A percentile compares a stretch with the other conserved stretches of the same genome.
Conservation (phyloP, 352 stramenopile genomes). For the Phytophthora vignae region DNA sequence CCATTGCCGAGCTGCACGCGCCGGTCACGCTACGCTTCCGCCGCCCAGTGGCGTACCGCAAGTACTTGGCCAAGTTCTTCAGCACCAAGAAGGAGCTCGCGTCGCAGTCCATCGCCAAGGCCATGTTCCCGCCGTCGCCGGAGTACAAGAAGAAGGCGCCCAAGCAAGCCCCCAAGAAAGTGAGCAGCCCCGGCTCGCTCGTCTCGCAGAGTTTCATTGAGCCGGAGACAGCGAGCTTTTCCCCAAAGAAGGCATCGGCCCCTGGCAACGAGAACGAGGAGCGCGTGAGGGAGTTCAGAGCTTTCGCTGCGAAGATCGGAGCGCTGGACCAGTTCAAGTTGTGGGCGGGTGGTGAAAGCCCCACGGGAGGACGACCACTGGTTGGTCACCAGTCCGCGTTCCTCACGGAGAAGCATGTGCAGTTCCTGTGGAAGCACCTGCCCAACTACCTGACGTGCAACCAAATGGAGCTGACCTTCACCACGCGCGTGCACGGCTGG, state of each 20-base stretch:
- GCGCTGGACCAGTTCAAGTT: constrained; percentile 69
- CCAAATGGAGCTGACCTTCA: constrained; percentile 75
- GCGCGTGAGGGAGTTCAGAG: constrained; percentile 40
- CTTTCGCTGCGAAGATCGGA: constrained; percentile 62
- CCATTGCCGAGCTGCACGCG: constrained; percentile 51
- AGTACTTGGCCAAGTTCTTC: constrained; percentile 62
- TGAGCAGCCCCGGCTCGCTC: constrained; percentile 12
- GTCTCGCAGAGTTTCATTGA: constrained; percentile 50
- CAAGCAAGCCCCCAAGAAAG: constrained; percentile 23
- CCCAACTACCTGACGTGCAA: constrained; percentile 72
- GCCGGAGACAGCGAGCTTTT: constrained; percentile 25
- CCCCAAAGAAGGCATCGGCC: constrained; percentile 20
- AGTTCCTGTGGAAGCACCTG: constrained; percentile 68
- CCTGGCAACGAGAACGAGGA: constrained; percentile 32
- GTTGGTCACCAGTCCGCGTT: constrained; percentile 56
- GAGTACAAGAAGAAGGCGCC: constrained; percentile 63
- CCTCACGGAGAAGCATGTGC: constrained; percentile 74
- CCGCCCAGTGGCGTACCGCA: constrained; percentile 60
- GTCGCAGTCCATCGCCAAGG: constrained; percentile 57
- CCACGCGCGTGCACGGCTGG: constrained; percentile 71
- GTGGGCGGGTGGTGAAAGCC: constrained; percentile 39
- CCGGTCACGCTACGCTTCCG: constrained; percentile 64
- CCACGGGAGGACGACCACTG: constrained; percentile 32
- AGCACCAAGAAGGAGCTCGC: constrained; percentile 42
- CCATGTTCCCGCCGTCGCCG: constrained; percentile 72